phyloP scores from a whole-genome alignment of 768 basidiomycete genomes.

The Mycena indigotica region DNA sequence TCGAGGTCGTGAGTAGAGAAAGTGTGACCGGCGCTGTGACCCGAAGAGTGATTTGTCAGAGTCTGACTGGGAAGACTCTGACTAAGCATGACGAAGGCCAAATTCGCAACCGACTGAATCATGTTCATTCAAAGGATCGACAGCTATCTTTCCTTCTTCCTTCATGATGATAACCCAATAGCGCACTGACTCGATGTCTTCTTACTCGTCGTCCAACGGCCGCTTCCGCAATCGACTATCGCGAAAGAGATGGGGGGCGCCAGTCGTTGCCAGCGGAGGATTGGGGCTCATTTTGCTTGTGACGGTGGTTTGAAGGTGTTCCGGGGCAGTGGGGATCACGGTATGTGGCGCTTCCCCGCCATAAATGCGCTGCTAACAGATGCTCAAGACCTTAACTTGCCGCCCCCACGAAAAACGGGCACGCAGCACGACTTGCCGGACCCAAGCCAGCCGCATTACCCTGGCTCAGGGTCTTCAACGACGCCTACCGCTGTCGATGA shows the following conservation, averaged over 20 bases:
- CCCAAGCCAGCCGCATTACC: not conserved
- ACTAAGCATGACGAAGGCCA: no score
- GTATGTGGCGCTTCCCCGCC: not conserved
- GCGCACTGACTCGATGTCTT: not conserved
- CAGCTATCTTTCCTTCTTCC: no score
- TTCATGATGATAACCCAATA: no score
- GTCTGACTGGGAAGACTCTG: no score
- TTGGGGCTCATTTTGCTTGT: not conserved
- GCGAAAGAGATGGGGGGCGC: not conserved
- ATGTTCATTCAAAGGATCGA: no score
- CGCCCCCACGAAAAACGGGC: not conserved
- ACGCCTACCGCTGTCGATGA: not conserved
- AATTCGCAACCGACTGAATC: no score
- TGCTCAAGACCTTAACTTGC: not conserved
- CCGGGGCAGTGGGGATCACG: not conserved
- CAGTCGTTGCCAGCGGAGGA: not conserved
- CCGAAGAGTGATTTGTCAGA: no score
- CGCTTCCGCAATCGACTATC: not conserved
- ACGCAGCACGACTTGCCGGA: not conserved
- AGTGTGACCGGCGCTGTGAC: no score
- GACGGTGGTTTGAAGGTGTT: not conserved
- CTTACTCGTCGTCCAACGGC: not conserved
- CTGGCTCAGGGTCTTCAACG: not conserved
- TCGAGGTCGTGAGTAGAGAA: no score
- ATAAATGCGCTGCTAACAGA: no score